Conservation (phyloP, 176 grass and related monocot genomes). For the Zoysia japonica region DNA sequence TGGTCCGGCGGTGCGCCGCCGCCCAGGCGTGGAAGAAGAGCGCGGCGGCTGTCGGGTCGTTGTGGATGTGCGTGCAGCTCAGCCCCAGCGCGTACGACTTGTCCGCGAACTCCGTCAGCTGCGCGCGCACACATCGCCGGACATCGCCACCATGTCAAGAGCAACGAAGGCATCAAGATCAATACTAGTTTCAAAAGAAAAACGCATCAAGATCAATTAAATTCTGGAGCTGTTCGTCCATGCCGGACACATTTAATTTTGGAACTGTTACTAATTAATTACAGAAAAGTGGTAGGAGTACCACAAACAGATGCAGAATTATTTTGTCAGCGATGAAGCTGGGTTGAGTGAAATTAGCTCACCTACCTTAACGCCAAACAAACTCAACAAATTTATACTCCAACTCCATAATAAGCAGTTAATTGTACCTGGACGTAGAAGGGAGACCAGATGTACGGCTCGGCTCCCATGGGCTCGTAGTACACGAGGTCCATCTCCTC, state of each 20-base stretch:
- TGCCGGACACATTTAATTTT: background rate
- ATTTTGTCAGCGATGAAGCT: background rate
- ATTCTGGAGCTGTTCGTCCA: too few relatives aligned
- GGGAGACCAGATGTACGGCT: constrained; percentile 78
- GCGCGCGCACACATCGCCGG: background rate
- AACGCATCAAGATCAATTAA: too few relatives aligned
- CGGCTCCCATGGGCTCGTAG: constrained; percentile 57
- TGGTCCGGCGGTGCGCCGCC: constrained; percentile 61
- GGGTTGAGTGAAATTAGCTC: background rate
- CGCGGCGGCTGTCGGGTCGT: constrained; percentile 64
- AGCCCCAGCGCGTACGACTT: constrained; percentile 69
- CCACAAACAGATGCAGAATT: background rate
- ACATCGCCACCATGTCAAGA: background rate
- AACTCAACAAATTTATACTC: background rate
- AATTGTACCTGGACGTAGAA: constrained; percentile 74
- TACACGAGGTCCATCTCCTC: constrained; percentile 78
- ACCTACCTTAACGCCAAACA: background rate
- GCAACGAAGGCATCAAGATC: background rate
- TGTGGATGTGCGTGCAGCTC: constrained; percentile 76
- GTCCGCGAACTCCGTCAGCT: constrained; percentile 86
- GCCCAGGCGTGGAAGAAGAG: constrained; percentile 71
- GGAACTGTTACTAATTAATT: background rate
- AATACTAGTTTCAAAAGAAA: background rate
- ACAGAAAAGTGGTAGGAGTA: background rate
- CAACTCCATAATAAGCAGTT: too few relatives aligned